Conservation (phyloP, 2,329 filamentous ascomycete genomes). For the Fusarium piperis region DNA sequence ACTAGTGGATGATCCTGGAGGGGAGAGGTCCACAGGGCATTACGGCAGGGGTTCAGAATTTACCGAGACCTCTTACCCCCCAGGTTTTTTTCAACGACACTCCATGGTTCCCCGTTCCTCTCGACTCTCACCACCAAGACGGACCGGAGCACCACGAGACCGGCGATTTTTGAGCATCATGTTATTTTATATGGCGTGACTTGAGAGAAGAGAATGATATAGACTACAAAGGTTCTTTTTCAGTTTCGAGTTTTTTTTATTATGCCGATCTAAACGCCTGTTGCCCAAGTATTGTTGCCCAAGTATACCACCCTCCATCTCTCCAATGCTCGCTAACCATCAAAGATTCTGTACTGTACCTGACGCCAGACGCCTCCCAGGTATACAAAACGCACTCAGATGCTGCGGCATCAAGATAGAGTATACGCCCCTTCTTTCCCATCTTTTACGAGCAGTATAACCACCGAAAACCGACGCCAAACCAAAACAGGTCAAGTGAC, state of each 20-base stretch:
- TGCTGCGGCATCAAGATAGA: not conserved
- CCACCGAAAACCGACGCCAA: not conserved
- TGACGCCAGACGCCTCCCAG: not conserved
- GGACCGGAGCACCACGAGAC: not conserved
- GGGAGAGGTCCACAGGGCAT: not conserved
- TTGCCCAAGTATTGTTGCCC: not conserved
- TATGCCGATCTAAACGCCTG: too few relatives aligned
- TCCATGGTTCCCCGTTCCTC: not conserved
- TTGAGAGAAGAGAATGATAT: not conserved
- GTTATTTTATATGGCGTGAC: not conserved
- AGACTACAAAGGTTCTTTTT: not conserved
- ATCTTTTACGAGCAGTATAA: not conserved
- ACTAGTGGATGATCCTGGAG: not conserved
- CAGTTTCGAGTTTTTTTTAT: not conserved
- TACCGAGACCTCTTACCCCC: constrained; percentile 27
- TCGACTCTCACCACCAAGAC: not conserved
- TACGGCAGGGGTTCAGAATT: constrained; percentile 12
- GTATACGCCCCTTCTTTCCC: not conserved
- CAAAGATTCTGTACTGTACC: not conserved
- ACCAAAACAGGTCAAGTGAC: not conserved
- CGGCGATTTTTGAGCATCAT: not conserved
- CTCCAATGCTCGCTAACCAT: not conserved
- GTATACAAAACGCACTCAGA: not conserved
- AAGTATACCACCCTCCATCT: not conserved
- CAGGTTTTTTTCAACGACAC: constrained; percentile 28